Percentiles rank a stretch among this genome's conserved stretches.
Conservation (phyloP, 331 rosid species). For the Acacia pycnantha region DNA sequence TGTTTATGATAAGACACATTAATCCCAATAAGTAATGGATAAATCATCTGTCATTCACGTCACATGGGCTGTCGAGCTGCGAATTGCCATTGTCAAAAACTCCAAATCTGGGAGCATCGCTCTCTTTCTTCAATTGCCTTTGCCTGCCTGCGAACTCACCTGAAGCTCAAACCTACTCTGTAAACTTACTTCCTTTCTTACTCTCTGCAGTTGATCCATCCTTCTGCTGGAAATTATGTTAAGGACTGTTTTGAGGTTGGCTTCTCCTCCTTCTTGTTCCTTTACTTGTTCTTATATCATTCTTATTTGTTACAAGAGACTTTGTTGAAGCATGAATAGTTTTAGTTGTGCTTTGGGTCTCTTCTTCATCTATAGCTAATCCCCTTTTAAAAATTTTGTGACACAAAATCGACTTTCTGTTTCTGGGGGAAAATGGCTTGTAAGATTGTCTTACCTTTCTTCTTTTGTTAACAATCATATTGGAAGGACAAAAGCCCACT, state of each 20-base stretch:
- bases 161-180: constrained; percentile 10
- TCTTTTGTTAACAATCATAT: background rate
- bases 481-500: background rate
- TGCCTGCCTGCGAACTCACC: background rate
- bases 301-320: background rate
- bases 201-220: background rate
- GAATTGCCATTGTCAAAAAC: background rate
- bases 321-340: background rate
- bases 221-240: constrained; percentile 42
- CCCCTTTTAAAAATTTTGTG: background rate
- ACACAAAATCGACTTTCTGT: background rate
- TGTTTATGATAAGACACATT: too few relatives aligned
- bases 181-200: background rate
- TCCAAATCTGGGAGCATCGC: background rate
- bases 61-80: background rate
- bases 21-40: background rate
- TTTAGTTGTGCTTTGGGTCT: constrained; percentile 6
- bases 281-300: background rate
- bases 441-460: background rate
- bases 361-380: background rate
- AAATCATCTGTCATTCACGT: background rate
- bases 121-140: background rate
- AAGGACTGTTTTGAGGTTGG: constrained; percentile 45
- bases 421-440: background rate
- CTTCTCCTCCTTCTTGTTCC: constrained; percentile 11